A percentile compares a stretch with the other conserved stretches of the same genome.
phyloP scores from a whole-genome alignment of 352 stramenopile genomes.

The Globisporangium emineosum region DNA sequence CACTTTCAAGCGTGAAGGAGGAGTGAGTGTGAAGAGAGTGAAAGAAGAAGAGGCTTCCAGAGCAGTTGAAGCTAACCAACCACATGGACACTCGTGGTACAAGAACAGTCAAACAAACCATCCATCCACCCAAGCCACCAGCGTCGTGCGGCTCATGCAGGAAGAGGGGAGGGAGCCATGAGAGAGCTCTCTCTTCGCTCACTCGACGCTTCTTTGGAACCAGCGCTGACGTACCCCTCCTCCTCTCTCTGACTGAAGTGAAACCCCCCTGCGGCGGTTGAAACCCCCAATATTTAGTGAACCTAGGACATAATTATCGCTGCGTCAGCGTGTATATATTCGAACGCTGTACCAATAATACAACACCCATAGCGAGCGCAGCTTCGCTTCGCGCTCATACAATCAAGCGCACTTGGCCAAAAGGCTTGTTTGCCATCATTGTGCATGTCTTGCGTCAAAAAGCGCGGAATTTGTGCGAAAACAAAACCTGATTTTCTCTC shows the following conservation, averaged over 20 bases:
- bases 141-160: neutral
- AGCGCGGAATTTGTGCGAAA: neutral
- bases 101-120: neutral
- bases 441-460: neutral
- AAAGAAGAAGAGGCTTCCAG: neutral
- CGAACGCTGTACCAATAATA: constrained; percentile 11
- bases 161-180: too few species aligned
- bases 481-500: neutral
- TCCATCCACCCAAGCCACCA: neutral
- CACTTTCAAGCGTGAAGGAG: constrained; percentile 22
- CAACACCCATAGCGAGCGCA: neutral
- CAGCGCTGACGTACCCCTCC: neutral
- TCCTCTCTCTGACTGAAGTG: neutral
- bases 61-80: neutral
- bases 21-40: constrained; percentile 16
- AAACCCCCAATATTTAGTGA: constrained; percentile 8
- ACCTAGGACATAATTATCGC: constrained; percentile 3
- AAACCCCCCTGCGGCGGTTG: neutral
- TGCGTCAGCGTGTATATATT: constrained; percentile 6
- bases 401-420: neutral
- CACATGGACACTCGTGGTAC: neutral
- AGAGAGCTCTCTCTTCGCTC: neutral
- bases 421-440: neutral
- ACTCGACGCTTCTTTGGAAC: neutral
- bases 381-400: neutral